Base-by-base conservation (phyloP, 257 asterid genomes). In the Paraleonurus japonicus region DNA sequence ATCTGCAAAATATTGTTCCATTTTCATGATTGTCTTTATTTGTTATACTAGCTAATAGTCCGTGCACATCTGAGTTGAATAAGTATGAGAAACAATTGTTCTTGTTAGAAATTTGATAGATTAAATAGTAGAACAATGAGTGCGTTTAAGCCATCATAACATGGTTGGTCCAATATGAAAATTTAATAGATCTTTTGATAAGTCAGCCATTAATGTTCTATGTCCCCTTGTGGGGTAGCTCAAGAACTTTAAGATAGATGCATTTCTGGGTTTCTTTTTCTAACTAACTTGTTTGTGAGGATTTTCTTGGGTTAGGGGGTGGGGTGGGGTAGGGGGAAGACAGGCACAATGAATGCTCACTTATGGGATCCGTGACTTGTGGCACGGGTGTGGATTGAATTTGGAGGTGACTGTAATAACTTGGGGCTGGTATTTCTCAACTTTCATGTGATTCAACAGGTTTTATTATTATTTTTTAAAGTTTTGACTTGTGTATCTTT, bases 361-460 rank as follows among this genome's bases (percentile, higher is more conserved):
- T 87, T 78, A 75, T 80, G 90, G 72, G 82, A 84, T 80, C 96
- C 90, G 95, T 87, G 95, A 89, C 80, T 78, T 45, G 61, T 30
- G 91, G 83, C 94, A 89, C 93, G 93, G 92, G 92, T 76, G 74
- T 70, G 84, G 80, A 64, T 79, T 82, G 77, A 75, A 60, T 58
- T 72, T 80, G 76, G 76, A 71, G 85, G 83, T 76, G 86, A 77
- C 86, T 82, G 84, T 79, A 82, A 76, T 80, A 78, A 85, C 78
- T 84, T 79, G 75, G 51, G 72, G 79, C 79, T 74, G 82, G 61
- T 79, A 73, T 67, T 73, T 76, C 78, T 81, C 63, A 81, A 78
- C 92, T 89, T 84, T 85, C 94, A 84, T 89, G 94, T 89, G 96
- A 87, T 81, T 77, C 89, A 50, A 79, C 65, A 70, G 51, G 59